phyloP scores from a whole-genome alignment of 2,329 filamentous ascomycete genomes.

The Xylariomycetidae sp. region DNA sequence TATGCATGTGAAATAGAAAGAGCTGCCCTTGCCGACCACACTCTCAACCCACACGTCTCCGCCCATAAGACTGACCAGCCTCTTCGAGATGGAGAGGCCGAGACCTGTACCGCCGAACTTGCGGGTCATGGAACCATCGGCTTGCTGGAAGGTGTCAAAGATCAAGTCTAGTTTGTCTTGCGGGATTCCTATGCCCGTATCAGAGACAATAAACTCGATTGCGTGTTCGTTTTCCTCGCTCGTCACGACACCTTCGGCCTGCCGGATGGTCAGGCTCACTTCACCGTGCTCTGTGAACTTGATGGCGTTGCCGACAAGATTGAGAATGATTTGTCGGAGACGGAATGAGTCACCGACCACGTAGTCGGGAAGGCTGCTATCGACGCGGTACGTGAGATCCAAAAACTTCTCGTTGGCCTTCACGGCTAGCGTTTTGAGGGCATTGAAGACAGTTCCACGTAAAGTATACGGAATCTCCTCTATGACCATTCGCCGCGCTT shows the following conservation, averaged over 20 bases:
- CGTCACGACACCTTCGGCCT: slow-evolving; percentile 57
- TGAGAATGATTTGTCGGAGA: slow-evolving; percentile 91
- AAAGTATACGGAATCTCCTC: slow-evolving; percentile 96
- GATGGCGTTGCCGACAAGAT: slow-evolving; percentile 96
- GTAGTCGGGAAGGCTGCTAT: slow-evolving; percentile 89
- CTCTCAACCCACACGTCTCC: slow-evolving; percentile 96
- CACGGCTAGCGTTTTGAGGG: slow-evolving; percentile 92
- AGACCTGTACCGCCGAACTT: slow-evolving; percentile 95
- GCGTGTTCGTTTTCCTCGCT: slow-evolving; percentile 75
- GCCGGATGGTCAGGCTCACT: slow-evolving; percentile 87
- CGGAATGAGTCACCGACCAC: slow-evolving; percentile 96
- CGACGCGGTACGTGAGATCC: slow-evolving; percentile 88
- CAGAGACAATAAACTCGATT: slow-evolving; percentile 91
- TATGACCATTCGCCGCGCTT: slow-evolving; percentile 96
- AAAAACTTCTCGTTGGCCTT: slow-evolving; percentile 95
- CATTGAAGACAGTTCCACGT: slow-evolving; percentile 92
- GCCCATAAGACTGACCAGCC: slow-evolving; percentile 92
- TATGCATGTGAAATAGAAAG: slow-evolving; percentile 93
- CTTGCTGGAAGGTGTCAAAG: slow-evolving; percentile 98
- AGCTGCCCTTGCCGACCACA: slow-evolving; percentile 83
- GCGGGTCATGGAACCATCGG: slow-evolving; percentile 91
- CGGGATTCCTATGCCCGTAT: slow-evolving; percentile 95
- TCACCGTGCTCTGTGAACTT: slow-evolving; percentile 98
- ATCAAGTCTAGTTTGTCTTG: slow-evolving; percentile 94
- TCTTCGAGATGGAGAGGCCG: slow-evolving; percentile 90